phyloP scores from a whole-genome alignment of 1,284 basidiomycete species.

The Austroboletus rostrupii region DNA sequence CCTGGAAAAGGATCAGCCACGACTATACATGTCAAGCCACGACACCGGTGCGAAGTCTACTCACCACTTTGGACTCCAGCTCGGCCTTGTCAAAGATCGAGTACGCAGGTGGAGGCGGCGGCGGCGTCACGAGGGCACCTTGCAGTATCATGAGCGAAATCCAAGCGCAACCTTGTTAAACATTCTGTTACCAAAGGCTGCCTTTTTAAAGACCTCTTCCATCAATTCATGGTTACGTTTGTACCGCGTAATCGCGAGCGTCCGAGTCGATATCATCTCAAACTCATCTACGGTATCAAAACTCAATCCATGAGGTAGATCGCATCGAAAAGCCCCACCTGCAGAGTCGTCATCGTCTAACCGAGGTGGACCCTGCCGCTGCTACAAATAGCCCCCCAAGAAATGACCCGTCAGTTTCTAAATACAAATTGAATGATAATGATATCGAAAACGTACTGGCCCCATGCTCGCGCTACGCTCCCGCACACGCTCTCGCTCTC shows the following conservation, averaged over 20 bases:
- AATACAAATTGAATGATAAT: background rate
- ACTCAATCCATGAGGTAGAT: background rate
- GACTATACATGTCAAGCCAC: background rate
- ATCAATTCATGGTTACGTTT: conserved; percentile 77
- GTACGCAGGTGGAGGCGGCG: conserved; percentile 46
- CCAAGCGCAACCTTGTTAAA: background rate
- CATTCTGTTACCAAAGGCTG: conserved; percentile 54
- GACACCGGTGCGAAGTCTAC: conserved; percentile 18
- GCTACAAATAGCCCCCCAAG: conserved; percentile 1
- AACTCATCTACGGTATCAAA: conserved; percentile 51
- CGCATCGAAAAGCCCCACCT: conserved; percentile 37
- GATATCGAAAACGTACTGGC: conserved; percentile 6
- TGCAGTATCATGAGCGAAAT: conserved; percentile 2
- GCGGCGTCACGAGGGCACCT: conserved; percentile 45
- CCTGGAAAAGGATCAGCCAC: conserved; percentile 14
- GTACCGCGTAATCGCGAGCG: conserved; percentile 67
- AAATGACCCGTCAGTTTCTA: conserved; percentile 1
- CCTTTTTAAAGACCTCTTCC: conserved; percentile 72
- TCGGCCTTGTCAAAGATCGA: conserved; percentile 59
- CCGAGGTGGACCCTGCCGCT: conserved; percentile 39
- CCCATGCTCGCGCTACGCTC: conserved; percentile 27
- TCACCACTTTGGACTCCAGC: conserved; percentile 55
- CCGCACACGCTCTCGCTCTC: conserved; percentile 45
- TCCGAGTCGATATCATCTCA: conserved; percentile 66
- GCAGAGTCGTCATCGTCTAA: conserved; percentile 68